Evolutionary conservation across 2,329 filamentous ascomycete species (phyloP), one percentile per base, ranked within the genome.

Genomic region (Hypoxylon sp.): DNA sequence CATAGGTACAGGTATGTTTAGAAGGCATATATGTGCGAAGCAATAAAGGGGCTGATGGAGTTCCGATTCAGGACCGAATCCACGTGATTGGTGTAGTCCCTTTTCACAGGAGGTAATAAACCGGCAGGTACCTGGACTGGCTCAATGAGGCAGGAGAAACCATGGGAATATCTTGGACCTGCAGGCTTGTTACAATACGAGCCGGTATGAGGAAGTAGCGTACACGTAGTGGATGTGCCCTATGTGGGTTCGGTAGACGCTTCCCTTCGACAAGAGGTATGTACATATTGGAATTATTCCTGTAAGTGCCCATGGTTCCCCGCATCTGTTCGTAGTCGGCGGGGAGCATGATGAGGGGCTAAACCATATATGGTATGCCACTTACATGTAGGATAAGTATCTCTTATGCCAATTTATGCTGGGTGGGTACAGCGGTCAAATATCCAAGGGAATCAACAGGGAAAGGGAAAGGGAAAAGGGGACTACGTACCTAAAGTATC

Each of bases 1-100:
- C 20, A 45, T 24, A 14, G 2, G 11, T 42, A 18, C 4, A n/a
- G n/a, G n/a, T n/a, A n/a, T n/a, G n/a, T n/a, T n/a, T n/a, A n/a
- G n/a, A n/a, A n/a, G 14, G 28, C 12, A 26, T 11, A 26, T 40
- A 44, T 53, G 12, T 42, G 24, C 32, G 22, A 30, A 40, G 54
- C 36, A 30, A 32, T 9, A 20, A 48, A 38, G n/a, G n/a, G 14
- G 36, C 16, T 14, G 36, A 30, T 9, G 20, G 51, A 5, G 12
- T 32, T 53, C 53, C 28, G 49, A 58, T 55, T 59, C 42, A 61
- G 59, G 59, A 59, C 26, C 53, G 36, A 12, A 28, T 18, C 50
- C 64, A 64, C 64, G 60, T 67, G 61, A 64, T 64, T 45, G 12
- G 36, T 12, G n/a, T 54, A 45, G 48, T 61, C 28, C 44, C 36